phyloP scores from a whole-genome alignment of 2,329 filamentous ascomycete species.

The Septoria petroselini region DNA sequence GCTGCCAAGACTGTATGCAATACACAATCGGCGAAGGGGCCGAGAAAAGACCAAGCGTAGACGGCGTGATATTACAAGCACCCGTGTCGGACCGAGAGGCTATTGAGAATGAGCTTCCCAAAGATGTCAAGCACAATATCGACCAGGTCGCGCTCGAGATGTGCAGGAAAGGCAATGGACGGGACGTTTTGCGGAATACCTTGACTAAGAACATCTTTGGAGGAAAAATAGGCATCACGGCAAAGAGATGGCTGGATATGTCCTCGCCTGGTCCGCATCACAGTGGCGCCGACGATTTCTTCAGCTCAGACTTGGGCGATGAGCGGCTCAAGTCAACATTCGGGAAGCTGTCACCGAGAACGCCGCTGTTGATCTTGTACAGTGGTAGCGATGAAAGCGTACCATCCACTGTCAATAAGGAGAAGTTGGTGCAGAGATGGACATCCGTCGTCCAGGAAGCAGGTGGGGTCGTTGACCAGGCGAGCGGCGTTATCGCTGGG shows the following conservation, averaged over 20 bases:
- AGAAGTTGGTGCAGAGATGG: constrained; percentile 58
- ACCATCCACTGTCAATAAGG: constrained; percentile 57
- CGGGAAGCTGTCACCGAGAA: constrained; percentile 52
- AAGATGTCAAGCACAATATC: constrained; percentile 43
- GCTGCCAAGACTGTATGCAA: constrained; percentile 66
- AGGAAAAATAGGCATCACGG: constrained; percentile 48
- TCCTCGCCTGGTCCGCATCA: constrained; percentile 54
- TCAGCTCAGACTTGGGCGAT: constrained; percentile 71
- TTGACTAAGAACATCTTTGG: constrained; percentile 35
- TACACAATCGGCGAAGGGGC: constrained; percentile 48
- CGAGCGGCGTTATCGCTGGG: constrained; percentile 47
- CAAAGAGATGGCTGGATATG: constrained; percentile 58
- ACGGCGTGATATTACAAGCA: constrained; percentile 77
- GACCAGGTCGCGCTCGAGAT: constrained; percentile 51
- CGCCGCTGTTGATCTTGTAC: constrained; percentile 62
- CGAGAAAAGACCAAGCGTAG: constrained; percentile 52
- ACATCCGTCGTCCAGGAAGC: constrained; percentile 43
- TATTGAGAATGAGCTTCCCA: constrained; percentile 47
- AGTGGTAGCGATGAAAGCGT: constrained; percentile 66
- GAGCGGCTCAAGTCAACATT: constrained; percentile 62
- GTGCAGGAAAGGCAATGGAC: constrained; percentile 42
- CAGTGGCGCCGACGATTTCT: constrained; percentile 78
- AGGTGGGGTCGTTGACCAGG: constrained; percentile 49
- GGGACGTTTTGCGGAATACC: constrained; percentile 54
- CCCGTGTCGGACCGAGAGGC: constrained; percentile 75